These are phyloP conservation scores for Claviceps maximensis DNA, from an alignment of 2,329 filamentous ascomycete species.

Conservation along the genomic window DNA sequence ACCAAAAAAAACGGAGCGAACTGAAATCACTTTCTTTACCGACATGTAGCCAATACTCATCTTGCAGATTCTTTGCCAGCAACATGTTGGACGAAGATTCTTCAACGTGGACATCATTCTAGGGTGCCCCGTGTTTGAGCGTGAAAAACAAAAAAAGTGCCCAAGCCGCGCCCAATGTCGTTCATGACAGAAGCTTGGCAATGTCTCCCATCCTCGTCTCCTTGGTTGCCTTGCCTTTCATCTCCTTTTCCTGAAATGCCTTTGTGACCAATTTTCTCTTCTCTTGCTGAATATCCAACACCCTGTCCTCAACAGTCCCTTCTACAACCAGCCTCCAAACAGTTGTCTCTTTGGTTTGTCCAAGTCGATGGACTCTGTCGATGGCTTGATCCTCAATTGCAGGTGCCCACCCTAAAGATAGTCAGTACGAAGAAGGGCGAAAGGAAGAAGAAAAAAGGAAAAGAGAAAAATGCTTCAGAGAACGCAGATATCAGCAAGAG, in stretches of 20 bases:
- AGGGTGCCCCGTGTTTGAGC: background rate
- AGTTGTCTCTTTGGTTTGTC: constrained; percentile 65
- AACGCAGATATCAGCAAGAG: background rate
- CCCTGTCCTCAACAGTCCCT: constrained; percentile 65
- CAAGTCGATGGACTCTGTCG: constrained; percentile 75
- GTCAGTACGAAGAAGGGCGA: background rate
- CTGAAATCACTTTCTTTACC: background rate
- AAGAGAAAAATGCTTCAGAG: background rate
- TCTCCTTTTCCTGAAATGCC: constrained; percentile 61
- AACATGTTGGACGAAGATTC: background rate
- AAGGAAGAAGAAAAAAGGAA: background rate
- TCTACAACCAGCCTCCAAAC: constrained; percentile 77
- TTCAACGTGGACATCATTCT: background rate
- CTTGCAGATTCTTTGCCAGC: background rate
- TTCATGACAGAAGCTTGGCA: constrained; percentile 29
- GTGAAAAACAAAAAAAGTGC: background rate
- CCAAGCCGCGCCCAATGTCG: background rate
- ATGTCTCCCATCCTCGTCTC: constrained; percentile 45
- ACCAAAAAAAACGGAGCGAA: background rate
- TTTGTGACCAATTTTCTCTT: constrained; percentile 67
- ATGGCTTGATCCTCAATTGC: constrained; percentile 88
- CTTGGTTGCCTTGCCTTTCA: constrained; percentile 37
- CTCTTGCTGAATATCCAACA: constrained; percentile 62
- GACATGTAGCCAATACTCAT: background rate
- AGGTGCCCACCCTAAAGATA: constrained; percentile 62